phyloP scores from a whole-genome alignment of 2,329 filamentous ascomycete species.

The Didymella segeticola region DNA sequence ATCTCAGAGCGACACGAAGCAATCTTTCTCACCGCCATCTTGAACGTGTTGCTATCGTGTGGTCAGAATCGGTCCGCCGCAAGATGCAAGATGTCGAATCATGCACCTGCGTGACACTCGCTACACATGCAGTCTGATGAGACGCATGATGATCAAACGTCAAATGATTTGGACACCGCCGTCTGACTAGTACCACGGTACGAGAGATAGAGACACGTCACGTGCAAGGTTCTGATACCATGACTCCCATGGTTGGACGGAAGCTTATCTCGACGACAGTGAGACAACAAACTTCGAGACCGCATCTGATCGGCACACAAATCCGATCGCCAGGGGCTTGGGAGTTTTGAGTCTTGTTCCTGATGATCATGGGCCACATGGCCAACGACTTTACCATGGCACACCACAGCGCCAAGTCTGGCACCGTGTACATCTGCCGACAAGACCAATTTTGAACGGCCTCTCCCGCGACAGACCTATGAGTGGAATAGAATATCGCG shows the following conservation, averaged over 20 bases:
- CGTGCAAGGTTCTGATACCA: neutral
- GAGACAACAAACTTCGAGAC: neutral
- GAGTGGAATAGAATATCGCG: neutral
- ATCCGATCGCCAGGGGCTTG: too few species aligned
- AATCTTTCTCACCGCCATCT: conserved; percentile 11
- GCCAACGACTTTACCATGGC: neutral
- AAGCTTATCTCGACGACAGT: conserved; percentile 2
- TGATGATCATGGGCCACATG: neutral
- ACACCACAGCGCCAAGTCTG: neutral
- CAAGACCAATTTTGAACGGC: neutral
- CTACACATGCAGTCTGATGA: conserved; percentile 12
- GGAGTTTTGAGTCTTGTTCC: neutral
- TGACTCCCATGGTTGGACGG: neutral
- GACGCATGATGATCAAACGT: neutral
- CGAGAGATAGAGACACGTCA: neutral
- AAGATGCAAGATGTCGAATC: conserved; percentile 2
- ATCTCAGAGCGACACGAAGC: conserved; percentile 6
- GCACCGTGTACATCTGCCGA: neutral
- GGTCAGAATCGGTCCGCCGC: conserved; percentile 12
- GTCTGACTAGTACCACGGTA: neutral
- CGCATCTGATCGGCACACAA: neutral
- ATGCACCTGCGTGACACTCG: conserved; percentile 4
- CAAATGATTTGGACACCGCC: neutral
- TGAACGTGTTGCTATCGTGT: conserved; percentile 2
- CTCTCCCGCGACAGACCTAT: neutral